Evolutionary conservation across 1,284 basidiomycete genomes (phyloP), one percentile per base, ranked within the genome.

Genomic region (Coriolopsis trogii): DNA sequence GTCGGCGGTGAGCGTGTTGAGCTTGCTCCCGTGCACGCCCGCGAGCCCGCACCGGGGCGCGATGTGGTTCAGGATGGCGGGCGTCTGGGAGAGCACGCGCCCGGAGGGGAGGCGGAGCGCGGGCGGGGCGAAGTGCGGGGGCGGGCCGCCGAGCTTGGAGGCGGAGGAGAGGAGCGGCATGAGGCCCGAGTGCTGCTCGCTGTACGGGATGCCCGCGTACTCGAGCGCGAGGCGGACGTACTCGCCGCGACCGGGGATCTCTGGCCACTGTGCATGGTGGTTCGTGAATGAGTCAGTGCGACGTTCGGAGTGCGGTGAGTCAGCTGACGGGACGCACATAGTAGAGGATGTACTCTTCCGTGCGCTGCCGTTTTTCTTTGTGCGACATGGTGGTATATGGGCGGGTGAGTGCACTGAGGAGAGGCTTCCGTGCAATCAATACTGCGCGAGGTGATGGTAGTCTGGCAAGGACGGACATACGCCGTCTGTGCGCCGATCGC

Each of bases 191-290:
- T 64, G 53, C 26, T 49, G 51, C 42, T 78, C 75, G n/a, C 60
- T 63, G 63, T 75, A 79, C 9, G 65, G 58, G 15, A 67, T 62
- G 2, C 70, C 69, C 15, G 72, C 68, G 43, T 70, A 68, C 58
- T 77, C 76, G 59, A 80, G 71, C 20, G 71, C 72, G 41, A 80
- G 73, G 4, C 77, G 74, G 41, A 78, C 64, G 56, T 70, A 74
- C 51, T 80, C 78, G 36, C 73, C 78, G 30, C 78, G 70, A 0
- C 77, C 77, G 1, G 76, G 77, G 46, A 78, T 68, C 10, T 63
- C 67, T 13, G 63, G 63, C 70, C 70, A 72, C 68, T 70, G 42
- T 18, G 16, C 13, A 16, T 16, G 7, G 4, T 10, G 20, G 34
- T 21, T 33, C 23, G 33, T 39, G 21, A 15, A 31, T 20, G 16